Conservation (phyloP, 2,329 filamentous ascomycete genomes). For the Colletotrichum musicola region DNA sequence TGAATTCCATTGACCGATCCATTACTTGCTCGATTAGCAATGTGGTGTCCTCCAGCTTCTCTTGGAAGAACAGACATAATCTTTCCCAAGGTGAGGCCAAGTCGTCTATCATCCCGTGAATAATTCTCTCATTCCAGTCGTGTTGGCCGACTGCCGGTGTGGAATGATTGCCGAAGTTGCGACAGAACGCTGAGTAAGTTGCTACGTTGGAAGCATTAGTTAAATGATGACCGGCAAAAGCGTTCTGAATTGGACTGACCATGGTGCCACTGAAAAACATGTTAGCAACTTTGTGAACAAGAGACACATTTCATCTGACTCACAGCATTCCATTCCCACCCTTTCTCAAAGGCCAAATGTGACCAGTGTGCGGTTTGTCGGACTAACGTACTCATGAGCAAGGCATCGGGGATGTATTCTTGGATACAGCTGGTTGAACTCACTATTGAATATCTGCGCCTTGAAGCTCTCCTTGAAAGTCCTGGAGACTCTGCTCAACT, state of each 20-base stretch:
- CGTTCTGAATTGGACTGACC: not conserved
- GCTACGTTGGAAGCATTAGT: slow-evolving; percentile 36
- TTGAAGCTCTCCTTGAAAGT: slow-evolving; percentile 9
- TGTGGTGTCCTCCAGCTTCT: slow-evolving; percentile 35
- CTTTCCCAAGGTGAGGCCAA: slow-evolving; percentile 50
- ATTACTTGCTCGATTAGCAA: not conserved
- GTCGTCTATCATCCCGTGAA: slow-evolving; percentile 51
- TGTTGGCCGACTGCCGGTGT: slow-evolving; percentile 44
- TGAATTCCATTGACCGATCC: slow-evolving; percentile 20
- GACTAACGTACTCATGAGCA: not conserved
- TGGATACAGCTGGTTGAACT: not conserved
- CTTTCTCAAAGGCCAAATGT: slow-evolving; percentile 44
- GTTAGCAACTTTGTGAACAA: not conserved
- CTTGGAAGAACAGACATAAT: not conserved
- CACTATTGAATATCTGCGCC: slow-evolving; percentile 22
- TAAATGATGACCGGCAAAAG: not conserved
- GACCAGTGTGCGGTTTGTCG: slow-evolving; percentile 44
- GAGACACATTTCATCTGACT: slow-evolving; percentile 40
- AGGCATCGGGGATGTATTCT: no score
- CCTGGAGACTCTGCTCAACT: not conserved
- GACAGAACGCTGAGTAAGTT: slow-evolving; percentile 57
- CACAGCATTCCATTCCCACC: slow-evolving; percentile 50
- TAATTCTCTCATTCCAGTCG: slow-evolving; percentile 62
- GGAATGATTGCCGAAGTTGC: slow-evolving; percentile 53
- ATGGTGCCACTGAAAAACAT: not conserved